Percentiles rank a stretch among this genome's conserved stretches.
These are phyloP conservation scores for Perkinsus marinus DNA, from an alignment of 169 alveolate species.

Conservation along the genomic window DNA sequence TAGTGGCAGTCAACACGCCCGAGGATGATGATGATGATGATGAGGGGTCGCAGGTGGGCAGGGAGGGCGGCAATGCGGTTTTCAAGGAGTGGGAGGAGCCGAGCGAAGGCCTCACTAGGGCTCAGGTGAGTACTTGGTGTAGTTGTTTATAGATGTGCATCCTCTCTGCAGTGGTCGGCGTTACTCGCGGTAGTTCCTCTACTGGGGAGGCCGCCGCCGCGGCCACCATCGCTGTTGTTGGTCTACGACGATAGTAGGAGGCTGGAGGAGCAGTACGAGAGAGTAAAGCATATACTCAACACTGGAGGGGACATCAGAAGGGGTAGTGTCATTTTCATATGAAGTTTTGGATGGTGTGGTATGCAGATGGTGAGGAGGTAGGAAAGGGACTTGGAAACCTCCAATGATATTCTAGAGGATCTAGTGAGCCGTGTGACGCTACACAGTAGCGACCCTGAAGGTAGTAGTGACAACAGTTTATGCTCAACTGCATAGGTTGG, in stretches of 20 bases:
- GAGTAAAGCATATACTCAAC: neutral
- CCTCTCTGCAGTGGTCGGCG: neutral
- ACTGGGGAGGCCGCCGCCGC: neutral
- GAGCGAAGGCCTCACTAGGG: neutral
- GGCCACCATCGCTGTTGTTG: neutral
- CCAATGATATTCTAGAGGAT: neutral
- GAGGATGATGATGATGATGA: neutral
- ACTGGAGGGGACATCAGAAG: neutral
- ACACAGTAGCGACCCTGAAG: neutral
- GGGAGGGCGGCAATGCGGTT: neutral
- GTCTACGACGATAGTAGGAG: neutral
- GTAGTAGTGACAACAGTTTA: neutral
- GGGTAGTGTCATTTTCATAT: too few relatives aligned
- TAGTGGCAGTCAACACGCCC: neutral
- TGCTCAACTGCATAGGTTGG: too few relatives aligned
- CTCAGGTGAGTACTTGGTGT: neutral
- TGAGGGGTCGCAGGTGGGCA: neutral
- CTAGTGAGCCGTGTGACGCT: neutral
- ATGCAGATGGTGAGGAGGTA: neutral
- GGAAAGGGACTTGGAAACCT: neutral
- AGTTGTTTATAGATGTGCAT: neutral
- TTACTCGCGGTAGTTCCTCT: neutral
- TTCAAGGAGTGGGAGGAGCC: neutral
- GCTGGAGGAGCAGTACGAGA: neutral
- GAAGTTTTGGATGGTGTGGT: neutral